A percentile compares a stretch with the other conserved stretches of the same genome.
These are phyloP conservation scores for Starmera amethionina DNA, from an alignment of 805 yeast species.

Conservation along the genomic window DNA sequence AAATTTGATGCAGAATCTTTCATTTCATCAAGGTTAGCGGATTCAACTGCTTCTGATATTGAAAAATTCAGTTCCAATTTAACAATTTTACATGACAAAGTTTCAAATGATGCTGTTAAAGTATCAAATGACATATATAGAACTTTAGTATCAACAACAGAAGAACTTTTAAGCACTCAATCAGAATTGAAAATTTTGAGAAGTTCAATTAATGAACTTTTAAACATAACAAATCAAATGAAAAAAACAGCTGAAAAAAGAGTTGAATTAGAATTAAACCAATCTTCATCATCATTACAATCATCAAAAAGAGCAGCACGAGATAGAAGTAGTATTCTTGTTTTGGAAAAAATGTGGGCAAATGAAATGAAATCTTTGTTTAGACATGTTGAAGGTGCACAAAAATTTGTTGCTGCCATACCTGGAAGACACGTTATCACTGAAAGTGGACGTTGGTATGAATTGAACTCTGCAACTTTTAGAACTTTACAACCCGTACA, in stretches of 20 bases:
- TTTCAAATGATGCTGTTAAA: slow-evolving; percentile 47
- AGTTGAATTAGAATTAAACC: slow-evolving; percentile 34
- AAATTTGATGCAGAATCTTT: slow-evolving; percentile 38
- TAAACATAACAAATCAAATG: slow-evolving; percentile 50
- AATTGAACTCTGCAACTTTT: slow-evolving; percentile 77
- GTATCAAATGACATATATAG: slow-evolving; percentile 55
- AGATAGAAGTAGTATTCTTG: slow-evolving; percentile 61
- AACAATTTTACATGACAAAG: slow-evolving; percentile 34
- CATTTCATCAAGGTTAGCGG: slow-evolving; percentile 40
- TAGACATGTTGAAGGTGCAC: slow-evolving; percentile 87
- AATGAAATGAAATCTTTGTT: slow-evolving; percentile 58
- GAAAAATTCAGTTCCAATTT: slow-evolving; percentile 57
- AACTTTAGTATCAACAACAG: slow-evolving; percentile 48
- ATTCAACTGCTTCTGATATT: slow-evolving; percentile 63
- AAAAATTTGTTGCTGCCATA: slow-evolving; percentile 59
- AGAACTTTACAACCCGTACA: slow-evolving; percentile 71
- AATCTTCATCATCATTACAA: slow-evolving; percentile 1
- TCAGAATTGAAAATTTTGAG: slow-evolving; percentile 55
- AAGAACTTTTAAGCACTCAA: slow-evolving; percentile 54
- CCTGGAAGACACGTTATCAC: slow-evolving; percentile 76
- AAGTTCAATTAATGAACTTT: slow-evolving; percentile 46
- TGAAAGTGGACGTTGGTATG: slow-evolving; percentile 81
- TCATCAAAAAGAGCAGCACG: slow-evolving; percentile 13
- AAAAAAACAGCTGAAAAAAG: slow-evolving; percentile 51
- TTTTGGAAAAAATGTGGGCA: slow-evolving; percentile 77